phyloP scores from a whole-genome alignment of 441 rosid genomes.

The Kokia cookei region DNA sequence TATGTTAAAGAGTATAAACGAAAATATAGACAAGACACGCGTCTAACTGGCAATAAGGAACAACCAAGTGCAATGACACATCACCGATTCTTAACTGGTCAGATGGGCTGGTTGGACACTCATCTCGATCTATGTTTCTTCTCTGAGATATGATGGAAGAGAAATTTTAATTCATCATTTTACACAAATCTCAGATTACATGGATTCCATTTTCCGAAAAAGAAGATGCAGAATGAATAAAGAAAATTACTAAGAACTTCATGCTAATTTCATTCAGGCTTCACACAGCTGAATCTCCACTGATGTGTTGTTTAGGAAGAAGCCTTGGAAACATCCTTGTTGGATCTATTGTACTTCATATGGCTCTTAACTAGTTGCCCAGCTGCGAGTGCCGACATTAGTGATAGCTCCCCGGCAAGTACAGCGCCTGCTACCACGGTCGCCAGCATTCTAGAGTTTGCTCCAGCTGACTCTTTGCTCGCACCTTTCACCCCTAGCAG shows the following conservation, averaged over 20 bases:
- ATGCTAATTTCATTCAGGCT: background rate
- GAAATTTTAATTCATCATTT: background rate
- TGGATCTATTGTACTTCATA: constrained; percentile 39
- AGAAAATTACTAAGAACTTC: background rate
- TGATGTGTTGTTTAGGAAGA: constrained; percentile 9
- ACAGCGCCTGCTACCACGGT: constrained; percentile 33
- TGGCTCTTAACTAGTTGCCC: constrained; percentile 41
- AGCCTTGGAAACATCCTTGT: constrained; percentile 22
- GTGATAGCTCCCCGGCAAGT: constrained; percentile 40
- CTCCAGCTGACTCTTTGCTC: constrained; percentile 28
- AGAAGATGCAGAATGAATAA: background rate
- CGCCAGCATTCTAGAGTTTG: constrained; percentile 31
- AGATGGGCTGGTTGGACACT: no score
- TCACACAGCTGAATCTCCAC: background rate
- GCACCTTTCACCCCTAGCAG: constrained; percentile 44
- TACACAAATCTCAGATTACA: constrained; percentile 6
- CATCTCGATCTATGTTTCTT: no score
- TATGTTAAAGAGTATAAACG: no score
- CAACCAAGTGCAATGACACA: no score
- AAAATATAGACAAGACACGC: no score
- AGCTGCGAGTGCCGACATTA: constrained; percentile 41
- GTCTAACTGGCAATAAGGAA: no score
- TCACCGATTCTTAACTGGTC: no score
- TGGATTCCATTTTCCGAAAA: background rate
- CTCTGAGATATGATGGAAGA: background rate